Base-by-base conservation (phyloP, 176 grass and related monocot species). In the Olyra latifolia region DNA sequence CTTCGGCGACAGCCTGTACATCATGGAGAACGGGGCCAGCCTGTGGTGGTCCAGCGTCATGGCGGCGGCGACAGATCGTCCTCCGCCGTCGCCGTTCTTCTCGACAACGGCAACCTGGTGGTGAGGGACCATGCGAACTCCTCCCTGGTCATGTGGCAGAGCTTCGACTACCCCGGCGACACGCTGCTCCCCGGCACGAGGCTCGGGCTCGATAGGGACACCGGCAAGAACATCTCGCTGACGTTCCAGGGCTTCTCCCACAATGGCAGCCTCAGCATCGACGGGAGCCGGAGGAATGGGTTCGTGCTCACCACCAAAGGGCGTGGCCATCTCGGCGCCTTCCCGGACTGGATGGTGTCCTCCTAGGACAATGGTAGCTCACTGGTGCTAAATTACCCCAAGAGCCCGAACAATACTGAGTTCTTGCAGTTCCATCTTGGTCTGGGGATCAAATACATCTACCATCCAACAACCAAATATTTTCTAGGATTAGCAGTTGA, bases 321-420 rank as follows among this genome's bases (percentile, higher is more conserved):
- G 10, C 56, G 30, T 1, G n/a, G n/a, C 25, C 13, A 7, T 16
- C 32, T 55, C 16, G 75, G 71, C 6, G 38, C 39, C 40, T 89
- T 86, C 84, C 80, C 87, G 28, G 80, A 92, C 7, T 89, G 86
- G 86, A 89, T 82, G 87, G 63, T 85, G 47, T 49, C 55, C 14
- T 59, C 62, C 3, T 67, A 63, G 3, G 86, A 83, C 16, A 77
- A 63, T 23, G 79, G 49, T 22, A 69, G 20, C 41, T 82, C 75
- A 0, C 70, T 85, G 65, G 13, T 85, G 59, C 62, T 87, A 20
- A 88, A 74, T 15, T 14, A 7, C 35, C 32, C 79, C 20, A 14
- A 19, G n/a, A 39, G 4, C 49, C 13, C 54, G 64, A 57, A 54
- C 20, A 11, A 10, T 6, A 82, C 11, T 2, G 80, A 88, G 47